Base-by-base conservation (phyloP, 2,329 filamentous ascomycete genomes). In the Paradendryphiella salina region DNA sequence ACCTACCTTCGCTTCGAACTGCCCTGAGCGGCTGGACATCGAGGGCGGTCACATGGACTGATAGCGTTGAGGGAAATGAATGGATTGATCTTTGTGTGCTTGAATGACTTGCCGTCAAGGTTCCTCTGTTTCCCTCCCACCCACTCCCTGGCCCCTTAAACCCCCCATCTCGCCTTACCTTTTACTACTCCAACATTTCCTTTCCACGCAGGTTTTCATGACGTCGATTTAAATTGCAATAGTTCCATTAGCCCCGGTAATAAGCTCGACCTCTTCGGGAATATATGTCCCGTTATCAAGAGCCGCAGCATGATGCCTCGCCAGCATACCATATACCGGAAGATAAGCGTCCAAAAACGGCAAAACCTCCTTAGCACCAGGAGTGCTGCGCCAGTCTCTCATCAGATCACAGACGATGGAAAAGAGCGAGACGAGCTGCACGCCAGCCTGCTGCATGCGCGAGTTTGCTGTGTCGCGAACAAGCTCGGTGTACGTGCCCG, bases 381-480 rank as follows among this genome's bases (percentile, higher is more conserved):
- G 79, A 7, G 75, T 79, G 55, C 76, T 75, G 37, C 85, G 77
- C 86, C 86, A 89, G 67, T 89, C 86, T 28, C 86, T 78, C 85
- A 89, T 88, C 46, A 89, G 73, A 59, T 89, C 86, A 63, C 81
- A 82, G 13, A 85, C 75, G 52, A 89, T 85, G 20, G 79, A 78
- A 61, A 89, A 88, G 51, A 85, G 67, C 13, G 79, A 79, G 21
- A 85, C 78, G 21, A 85, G 71, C 58, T 87, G 83, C 3, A 89
- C 86, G 29, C 87, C 87, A 0, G 86, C 85, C 18, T 75, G 66
- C 47, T 82, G 76, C 85, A 89, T 89, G 38, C 85, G 81, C 26
- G 82, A 77, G 70, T 89, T 89, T 32, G 85, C 81, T 41, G 84
- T 79, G 52, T 85, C 82, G 5, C 84, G 80, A 50, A 87, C 78